Base-by-base conservation (phyloP, 441 rosid genomes). In the Adansonia grandidieri region DNA sequence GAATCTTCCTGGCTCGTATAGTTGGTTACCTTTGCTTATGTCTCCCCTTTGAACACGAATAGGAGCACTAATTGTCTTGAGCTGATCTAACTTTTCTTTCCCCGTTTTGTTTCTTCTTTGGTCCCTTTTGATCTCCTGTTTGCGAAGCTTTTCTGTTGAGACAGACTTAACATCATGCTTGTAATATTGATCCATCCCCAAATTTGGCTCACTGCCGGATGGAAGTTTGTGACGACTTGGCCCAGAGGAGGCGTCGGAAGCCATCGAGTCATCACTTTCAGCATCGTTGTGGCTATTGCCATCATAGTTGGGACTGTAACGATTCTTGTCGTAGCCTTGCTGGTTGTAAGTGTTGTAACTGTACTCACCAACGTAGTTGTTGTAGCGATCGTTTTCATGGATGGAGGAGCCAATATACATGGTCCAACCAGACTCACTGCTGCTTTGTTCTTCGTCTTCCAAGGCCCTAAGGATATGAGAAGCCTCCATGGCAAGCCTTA, bases 391-490 rank as follows among this genome's bases (percentile, higher is more conserved):
- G 24, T 79, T 84, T 77, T 84, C 87, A 57, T 78, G 79, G 74
- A 77, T 74, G 9, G 83, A 84, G 22, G 98, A 90, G 75, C 87
- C 94, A 73, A 93, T 86, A 77, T 93, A 93, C 83, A 86, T 86
- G 68, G 98, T 93, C 98, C 98, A 93, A 8, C 98, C 95, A 71
- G 98, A 92, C 80, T 90, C 97, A 75, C 87, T 86, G 79, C 91
- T 86, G 78, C 86, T 82, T 75, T 83, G 74, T 69, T 87, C 58
- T 69, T 87, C 77, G 6, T 61, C 66, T 85, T 90, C 91, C 64
- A 66, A 78, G 68, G 82, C 75, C 67, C 82, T 89, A 66, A 79
- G 78, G 64, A 72, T 82, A 53, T 84, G 77, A 61, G 91, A 87
- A 79, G 90, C 78, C 74, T 90, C 92, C 97, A 91, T 93, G 73